Conservation (phyloP, 176 grass and related monocot genomes). For the Zoysia pacifica region DNA sequence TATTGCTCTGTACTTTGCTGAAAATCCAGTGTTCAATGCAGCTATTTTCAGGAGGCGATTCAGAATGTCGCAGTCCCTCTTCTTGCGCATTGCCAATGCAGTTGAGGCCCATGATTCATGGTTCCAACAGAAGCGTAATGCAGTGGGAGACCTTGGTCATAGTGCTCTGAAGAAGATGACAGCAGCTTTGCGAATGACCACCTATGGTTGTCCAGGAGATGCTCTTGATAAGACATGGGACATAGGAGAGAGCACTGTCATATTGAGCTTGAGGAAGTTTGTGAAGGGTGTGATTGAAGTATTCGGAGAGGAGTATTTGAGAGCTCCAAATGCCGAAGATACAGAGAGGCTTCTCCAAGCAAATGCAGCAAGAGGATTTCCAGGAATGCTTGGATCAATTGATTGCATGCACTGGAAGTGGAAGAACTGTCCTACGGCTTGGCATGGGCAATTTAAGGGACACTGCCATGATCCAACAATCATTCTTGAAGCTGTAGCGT, state of each 20-base stretch:
- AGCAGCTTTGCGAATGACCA: neutral
- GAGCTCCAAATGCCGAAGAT: neutral
- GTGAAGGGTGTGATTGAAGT: neutral
- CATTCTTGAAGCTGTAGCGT: neutral
- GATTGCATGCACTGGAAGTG: neutral
- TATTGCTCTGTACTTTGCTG: no score
- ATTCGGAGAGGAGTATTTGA: neutral
- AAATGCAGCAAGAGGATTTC: neutral
- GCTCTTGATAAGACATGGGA: neutral
- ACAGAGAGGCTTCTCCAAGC: neutral
- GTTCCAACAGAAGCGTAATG: neutral
- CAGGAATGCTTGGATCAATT: neutral
- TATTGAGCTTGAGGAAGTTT: neutral
- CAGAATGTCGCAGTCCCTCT: neutral
- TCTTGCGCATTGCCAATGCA: neutral
- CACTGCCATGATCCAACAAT: neutral
- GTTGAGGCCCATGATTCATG: neutral
- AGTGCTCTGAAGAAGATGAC: neutral
- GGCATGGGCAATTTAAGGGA: neutral
- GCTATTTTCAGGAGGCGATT: neutral
- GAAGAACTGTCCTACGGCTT: neutral
- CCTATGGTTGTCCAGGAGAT: neutral
- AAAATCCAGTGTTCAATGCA: no score
- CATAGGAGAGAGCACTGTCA: neutral
- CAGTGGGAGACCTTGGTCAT: neutral